These are phyloP conservation scores for Fusarium sp. DNA, from an alignment of 2,329 filamentous ascomycete genomes.

Conservation along the genomic window DNA sequence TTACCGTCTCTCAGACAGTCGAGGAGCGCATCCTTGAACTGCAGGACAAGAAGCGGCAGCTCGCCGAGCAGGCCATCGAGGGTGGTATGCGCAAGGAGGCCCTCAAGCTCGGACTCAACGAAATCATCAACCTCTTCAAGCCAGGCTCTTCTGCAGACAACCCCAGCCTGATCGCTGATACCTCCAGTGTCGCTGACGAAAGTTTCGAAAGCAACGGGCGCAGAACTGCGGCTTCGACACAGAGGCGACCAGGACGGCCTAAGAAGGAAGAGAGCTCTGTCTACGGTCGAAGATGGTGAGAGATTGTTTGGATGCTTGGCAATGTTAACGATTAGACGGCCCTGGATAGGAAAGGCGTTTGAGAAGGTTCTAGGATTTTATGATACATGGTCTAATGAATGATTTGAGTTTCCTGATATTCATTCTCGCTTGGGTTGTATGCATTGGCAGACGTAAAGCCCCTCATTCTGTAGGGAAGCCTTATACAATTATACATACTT, in stretches of 20 bases:
- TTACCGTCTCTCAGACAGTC: conserved; percentile 87
- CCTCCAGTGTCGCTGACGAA: conserved; percentile 30
- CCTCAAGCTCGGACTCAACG: conserved; percentile 89
- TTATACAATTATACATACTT: background rate
- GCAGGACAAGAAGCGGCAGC: conserved; percentile 90
- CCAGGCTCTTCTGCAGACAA: conserved; percentile 61
- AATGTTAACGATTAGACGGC: conserved; percentile 2
- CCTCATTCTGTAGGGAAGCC: background rate
- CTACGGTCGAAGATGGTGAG: conserved; percentile 40
- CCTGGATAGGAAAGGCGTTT: conserved; percentile 12
- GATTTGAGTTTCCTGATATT: background rate
- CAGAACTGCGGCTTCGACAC: conserved; percentile 45
- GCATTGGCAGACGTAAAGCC: background rate
- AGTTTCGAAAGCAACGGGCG: conserved; percentile 30
- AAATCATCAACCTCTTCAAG: conserved; percentile 91
- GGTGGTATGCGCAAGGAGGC: conserved; percentile 77
- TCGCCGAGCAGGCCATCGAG: conserved; percentile 94
- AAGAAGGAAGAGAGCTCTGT: conserved; percentile 38
- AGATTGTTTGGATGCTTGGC: background rate
- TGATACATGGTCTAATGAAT: conserved; percentile 15
- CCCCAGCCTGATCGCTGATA: conserved; percentile 32
- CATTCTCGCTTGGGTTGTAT: background rate
- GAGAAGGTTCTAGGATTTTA: conserved; percentile 8
- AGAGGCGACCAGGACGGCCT: conserved; percentile 44
- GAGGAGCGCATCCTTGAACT: conserved; percentile 95